A percentile compares a stretch with the other conserved stretches of the same genome.
Conservation (phyloP, 192 early-diverging fungal species). For the Phycomyces blakesleeanus region DNA sequence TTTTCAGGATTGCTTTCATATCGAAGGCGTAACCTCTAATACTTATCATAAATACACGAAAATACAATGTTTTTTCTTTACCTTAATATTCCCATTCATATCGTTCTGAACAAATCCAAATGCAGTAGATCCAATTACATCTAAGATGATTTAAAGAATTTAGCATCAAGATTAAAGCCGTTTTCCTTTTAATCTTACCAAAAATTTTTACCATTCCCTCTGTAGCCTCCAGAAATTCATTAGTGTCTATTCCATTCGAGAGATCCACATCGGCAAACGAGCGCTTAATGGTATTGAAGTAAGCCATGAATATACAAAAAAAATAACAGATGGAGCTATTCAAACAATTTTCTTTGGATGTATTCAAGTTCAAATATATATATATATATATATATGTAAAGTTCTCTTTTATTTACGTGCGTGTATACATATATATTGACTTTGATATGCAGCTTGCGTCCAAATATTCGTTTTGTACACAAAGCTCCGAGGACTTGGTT, state of each 20-base stretch:
- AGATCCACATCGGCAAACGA: conserved; percentile 59
- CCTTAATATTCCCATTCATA: conserved; percentile 83
- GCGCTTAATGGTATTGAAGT: conserved; percentile 56
- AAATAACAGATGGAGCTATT: too few species aligned
- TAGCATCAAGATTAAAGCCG: too few species aligned
- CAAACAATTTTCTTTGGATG: too few species aligned
- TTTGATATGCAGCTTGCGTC: too few species aligned
- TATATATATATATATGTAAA: too few species aligned
- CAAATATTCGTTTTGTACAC: too few species aligned
- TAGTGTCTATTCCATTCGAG: conserved; percentile 61
- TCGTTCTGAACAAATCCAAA: conserved; percentile 82
- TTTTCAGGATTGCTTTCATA: conserved; percentile 53
- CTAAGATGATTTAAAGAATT: conserved; percentile 22
- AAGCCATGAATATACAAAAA: too few species aligned
- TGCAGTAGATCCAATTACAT: conserved; percentile 60
- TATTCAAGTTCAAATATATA: too few species aligned
- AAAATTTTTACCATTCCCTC: conserved; percentile 69
- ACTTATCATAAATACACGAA: too few species aligned
- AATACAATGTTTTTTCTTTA: conserved; percentile 24
- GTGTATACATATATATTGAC: too few species aligned
- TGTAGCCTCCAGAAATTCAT: conserved; percentile 67
- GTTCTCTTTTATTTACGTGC: too few species aligned
- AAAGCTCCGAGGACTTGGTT: too few species aligned
- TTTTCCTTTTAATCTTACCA: conserved; percentile 32
- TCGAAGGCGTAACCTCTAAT: conserved; percentile 72